These are phyloP conservation scores for Roridomyces roridus DNA, from an alignment of 768 basidiomycete genomes.

Conservation along the genomic window DNA sequence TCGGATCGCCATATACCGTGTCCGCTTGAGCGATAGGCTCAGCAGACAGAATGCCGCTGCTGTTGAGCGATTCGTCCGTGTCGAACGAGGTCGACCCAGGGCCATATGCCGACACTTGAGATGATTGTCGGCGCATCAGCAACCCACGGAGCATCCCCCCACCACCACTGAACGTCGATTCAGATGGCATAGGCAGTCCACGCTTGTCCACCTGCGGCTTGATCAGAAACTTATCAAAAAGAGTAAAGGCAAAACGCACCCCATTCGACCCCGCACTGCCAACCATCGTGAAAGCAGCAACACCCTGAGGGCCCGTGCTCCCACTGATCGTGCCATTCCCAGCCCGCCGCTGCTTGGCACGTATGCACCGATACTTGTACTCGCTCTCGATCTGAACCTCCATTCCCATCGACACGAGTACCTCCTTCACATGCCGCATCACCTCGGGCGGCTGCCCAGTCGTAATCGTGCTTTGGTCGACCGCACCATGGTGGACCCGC, in stretches of 20 bases:
- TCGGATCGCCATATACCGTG: conserved; percentile 76
- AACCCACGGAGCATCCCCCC: conserved; percentile 90
- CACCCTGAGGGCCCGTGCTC: conserved; percentile 43
- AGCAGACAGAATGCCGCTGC: conserved; percentile 43
- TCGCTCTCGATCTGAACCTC: conserved; percentile 89
- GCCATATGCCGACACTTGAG: conserved; percentile 68
- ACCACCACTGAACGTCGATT: conserved; percentile 68
- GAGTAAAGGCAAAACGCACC: conserved; percentile 49
- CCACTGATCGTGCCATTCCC: conserved; percentile 57
- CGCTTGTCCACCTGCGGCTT: conserved; percentile 90
- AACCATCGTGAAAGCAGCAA: conserved; percentile 78
- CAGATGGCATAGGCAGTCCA: conserved; percentile 84
- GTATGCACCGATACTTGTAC: conserved; percentile 87
- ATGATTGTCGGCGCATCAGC: conserved; percentile 89
- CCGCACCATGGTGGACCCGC: conserved; percentile 89
- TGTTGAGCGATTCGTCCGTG: conserved; percentile 47
- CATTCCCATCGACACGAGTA: conserved; percentile 89
- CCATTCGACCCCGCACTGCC: conserved; percentile 85
- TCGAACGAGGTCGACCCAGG: conserved; percentile 53
- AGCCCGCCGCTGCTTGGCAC: conserved; percentile 61
- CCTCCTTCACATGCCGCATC: conserved; percentile 80
- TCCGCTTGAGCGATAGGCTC: conserved; percentile 53
- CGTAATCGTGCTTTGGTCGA: conserved; percentile 90
- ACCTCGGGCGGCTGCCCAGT: conserved; percentile 85
- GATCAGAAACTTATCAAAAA: conserved; percentile 3